A percentile compares a stretch with the other conserved stretches of the same genome.
Conservation (phyloP, 1,284 basidiomycete species). For the Sanghuangporus sanghuang region DNA sequence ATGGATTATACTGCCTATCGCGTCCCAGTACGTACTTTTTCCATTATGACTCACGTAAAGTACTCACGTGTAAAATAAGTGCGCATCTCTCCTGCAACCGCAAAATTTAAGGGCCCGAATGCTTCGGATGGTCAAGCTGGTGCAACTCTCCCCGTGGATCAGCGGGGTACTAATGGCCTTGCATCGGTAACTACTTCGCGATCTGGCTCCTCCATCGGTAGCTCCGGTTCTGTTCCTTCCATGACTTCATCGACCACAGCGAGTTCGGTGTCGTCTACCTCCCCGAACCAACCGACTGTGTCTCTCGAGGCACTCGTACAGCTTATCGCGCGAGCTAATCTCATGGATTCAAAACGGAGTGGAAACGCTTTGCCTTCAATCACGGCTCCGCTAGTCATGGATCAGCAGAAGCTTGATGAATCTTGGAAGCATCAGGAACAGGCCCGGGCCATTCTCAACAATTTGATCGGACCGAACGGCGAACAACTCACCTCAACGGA, state of each 20-base stretch:
- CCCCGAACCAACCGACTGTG: conserved; percentile 24
- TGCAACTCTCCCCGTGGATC: not conserved
- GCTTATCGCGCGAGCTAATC: conserved; percentile 30
- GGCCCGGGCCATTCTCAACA: conserved; percentile 72
- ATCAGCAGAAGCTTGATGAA: conserved; percentile 52
- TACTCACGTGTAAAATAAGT: conserved; percentile 37
- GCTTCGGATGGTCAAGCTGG: conserved; percentile 31
- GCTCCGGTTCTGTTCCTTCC: conserved; percentile 51
- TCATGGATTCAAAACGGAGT: conserved; percentile 6
- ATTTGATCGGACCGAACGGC: conserved; percentile 76
- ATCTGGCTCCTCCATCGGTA: conserved; percentile 51
- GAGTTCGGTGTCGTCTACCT: conserved; percentile 35
- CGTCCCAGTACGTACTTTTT: conserved; percentile 62
- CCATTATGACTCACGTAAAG: not conserved
- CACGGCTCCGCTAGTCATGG: conserved; percentile 35
- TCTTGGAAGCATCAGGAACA: conserved; percentile 80
- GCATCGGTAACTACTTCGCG: conserved; percentile 39
- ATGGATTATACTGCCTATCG: conserved; percentile 80
- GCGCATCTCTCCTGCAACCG: conserved; percentile 86
- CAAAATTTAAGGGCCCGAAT: conserved; percentile 69
- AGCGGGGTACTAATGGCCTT: conserved; percentile 22
- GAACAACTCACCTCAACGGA: conserved; percentile 82
- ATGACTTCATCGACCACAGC: conserved; percentile 50
- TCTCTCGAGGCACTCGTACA: conserved; percentile 38
- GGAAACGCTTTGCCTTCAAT: conserved; percentile 31